Conservation (phyloP, 192 early-diverging fungal species). For the Coemansia umbellata region DNA sequence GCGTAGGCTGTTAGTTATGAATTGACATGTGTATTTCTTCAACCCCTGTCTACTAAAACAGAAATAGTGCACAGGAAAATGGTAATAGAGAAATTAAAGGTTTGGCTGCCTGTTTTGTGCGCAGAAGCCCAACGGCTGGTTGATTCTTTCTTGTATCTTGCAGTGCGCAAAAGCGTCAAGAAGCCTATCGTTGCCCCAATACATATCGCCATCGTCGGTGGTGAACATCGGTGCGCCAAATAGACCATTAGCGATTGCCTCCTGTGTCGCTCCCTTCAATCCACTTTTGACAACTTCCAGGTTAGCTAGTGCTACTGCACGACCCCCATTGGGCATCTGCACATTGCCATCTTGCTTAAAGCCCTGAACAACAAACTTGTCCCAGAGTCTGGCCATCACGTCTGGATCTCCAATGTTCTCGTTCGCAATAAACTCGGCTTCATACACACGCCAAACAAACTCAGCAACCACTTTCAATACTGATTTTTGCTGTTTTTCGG, state of each 20-base stretch:
- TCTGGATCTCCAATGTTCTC: slow-evolving; percentile 30
- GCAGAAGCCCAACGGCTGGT: slow-evolving; percentile 25
- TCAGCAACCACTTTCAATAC: slow-evolving; percentile 14
- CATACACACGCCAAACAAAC: slow-evolving; percentile 42
- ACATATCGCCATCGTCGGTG: slow-evolving; percentile 50
- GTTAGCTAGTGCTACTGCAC: slow-evolving; percentile 23
- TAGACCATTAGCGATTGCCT: slow-evolving; percentile 35
- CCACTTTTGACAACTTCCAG: slow-evolving; percentile 16
- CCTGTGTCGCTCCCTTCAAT: slow-evolving; percentile 43
- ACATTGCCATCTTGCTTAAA: neutral
- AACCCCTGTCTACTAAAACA: no score
- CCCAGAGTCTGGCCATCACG: slow-evolving; percentile 32
- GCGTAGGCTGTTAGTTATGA: no score
- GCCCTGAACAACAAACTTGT: slow-evolving; percentile 12
- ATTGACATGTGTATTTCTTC: no score
- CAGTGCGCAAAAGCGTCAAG: slow-evolving; percentile 36
- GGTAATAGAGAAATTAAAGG: slow-evolving; percentile 4
- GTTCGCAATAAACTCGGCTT: slow-evolving; percentile 29
- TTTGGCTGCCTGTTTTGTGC: slow-evolving; percentile 16
- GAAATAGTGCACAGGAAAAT: no score
- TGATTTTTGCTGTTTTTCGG: neutral
- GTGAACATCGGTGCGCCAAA: slow-evolving; percentile 58
- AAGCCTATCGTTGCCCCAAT: slow-evolving; percentile 59
- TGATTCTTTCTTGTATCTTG: slow-evolving; percentile 19
- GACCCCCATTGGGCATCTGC: slow-evolving; percentile 10